phyloP scores from a whole-genome alignment of 257 asterid genomes.

The Plantago ovata region DNA sequence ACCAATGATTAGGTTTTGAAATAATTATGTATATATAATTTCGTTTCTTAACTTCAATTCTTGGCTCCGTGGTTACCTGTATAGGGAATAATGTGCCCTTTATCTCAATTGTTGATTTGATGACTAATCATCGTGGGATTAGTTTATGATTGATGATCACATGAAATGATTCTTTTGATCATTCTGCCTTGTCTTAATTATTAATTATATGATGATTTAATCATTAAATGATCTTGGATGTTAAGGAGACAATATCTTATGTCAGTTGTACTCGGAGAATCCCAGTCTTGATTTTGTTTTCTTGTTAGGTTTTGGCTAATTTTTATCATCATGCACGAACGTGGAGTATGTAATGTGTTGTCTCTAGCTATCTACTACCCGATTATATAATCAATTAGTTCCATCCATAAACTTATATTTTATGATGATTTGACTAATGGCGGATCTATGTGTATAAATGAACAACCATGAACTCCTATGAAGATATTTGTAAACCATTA shows the following conservation, averaged over 20 bases:
- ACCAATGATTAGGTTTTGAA: too few relatives aligned
- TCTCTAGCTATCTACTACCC: background rate
- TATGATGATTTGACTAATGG: too few relatives aligned
- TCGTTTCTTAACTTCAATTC: too few relatives aligned
- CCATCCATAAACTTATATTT: too few relatives aligned
- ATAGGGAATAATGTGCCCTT: too few relatives aligned
- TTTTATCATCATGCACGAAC: background rate
- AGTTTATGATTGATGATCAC: background rate
- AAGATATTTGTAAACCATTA: too few relatives aligned
- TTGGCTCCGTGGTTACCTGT: too few relatives aligned
- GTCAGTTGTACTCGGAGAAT: background rate
- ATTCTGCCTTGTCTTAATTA: background rate
- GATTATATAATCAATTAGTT: background rate
- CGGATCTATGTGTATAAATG: too few relatives aligned
- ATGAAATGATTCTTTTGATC: slow-evolving; percentile 1
- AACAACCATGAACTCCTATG: too few relatives aligned
- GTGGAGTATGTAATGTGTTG: slow-evolving; percentile 4
- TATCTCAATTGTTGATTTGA: too few relatives aligned
- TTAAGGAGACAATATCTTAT: slow-evolving; percentile 1
- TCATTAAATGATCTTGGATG: too few relatives aligned
- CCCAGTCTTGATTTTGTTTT: slow-evolving; percentile 8
- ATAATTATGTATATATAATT: too few relatives aligned
- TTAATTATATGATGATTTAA: background rate
- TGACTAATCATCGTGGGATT: background rate
- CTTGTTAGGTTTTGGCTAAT: background rate